Percentiles rank a stretch among this genome's conserved stretches.
Conservation (phyloP, 805 yeast species). For the Wickerhamiella allomyrinae region DNA sequence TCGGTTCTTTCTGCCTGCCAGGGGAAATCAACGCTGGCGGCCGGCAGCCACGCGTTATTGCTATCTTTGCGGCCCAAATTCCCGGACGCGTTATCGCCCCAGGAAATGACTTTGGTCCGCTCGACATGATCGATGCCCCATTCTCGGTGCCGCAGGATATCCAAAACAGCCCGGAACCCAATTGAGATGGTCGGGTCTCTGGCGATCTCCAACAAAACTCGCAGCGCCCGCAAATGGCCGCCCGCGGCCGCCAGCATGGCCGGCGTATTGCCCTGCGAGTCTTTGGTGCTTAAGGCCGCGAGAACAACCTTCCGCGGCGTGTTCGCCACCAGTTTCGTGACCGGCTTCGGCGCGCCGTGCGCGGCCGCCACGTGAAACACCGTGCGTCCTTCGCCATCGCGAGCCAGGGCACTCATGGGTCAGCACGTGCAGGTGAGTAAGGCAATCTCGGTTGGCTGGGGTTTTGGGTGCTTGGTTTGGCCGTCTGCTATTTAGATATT, state of each 20-base stretch:
- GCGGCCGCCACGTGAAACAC: slow-evolving; percentile 19
- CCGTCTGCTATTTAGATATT: no score
- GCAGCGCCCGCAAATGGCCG: slow-evolving; percentile 13
- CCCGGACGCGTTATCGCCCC: slow-evolving; percentile 8
- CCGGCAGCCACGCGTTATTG: not conserved
- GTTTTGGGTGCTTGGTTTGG: no score
- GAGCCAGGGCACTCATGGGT: not conserved
- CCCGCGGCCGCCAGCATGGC: slow-evolving; percentile 16
- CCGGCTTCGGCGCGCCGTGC: slow-evolving; percentile 7
- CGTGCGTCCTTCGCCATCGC: slow-evolving; percentile 12
- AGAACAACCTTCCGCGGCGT: slow-evolving; percentile 8
- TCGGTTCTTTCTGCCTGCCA: not conserved
- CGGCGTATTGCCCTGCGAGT: slow-evolving; percentile 16
- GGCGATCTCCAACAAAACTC: slow-evolving; percentile 10
- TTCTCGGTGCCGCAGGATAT: slow-evolving; percentile 9
- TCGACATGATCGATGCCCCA: not conserved
- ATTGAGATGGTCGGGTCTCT: slow-evolving; percentile 11
- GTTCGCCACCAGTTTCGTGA: slow-evolving; percentile 7
- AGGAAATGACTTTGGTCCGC: slow-evolving; percentile 6
- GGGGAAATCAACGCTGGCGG: slow-evolving; percentile 3
- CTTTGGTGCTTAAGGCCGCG: slow-evolving; percentile 12
- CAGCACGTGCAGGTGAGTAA: slow-evolving; percentile 1
- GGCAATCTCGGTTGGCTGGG: no score
- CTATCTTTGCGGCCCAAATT: not conserved
- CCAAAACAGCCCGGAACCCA: slow-evolving; percentile 4